These are phyloP conservation scores for Centaurea solstitialis DNA, from an alignment of 129 eudicot species.

Conservation along the genomic window DNA sequence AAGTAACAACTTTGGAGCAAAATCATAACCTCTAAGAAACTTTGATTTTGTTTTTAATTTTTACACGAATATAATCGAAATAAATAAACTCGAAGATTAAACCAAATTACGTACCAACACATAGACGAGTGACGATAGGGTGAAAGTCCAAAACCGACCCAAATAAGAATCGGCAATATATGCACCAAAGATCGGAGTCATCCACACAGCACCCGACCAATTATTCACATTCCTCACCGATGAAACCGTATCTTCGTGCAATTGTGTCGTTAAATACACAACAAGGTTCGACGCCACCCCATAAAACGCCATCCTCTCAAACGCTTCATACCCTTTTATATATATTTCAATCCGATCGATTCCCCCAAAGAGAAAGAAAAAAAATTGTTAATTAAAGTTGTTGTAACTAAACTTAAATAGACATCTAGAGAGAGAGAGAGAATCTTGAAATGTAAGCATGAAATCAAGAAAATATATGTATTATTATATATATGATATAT, in stretches of 20 bases:
- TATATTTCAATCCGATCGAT: not conserved
- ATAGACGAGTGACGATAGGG: constrained; percentile 74
- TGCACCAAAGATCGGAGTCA: constrained; percentile 90
- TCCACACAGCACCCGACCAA: constrained; percentile 94
- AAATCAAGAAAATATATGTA: constrained; percentile 32
- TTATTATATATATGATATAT: too few relatives aligned
- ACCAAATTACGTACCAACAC: constrained; percentile 52
- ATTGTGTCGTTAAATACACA: constrained; percentile 83
- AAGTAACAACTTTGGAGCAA: constrained; percentile 12
- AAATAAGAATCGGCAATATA: constrained; percentile 85
- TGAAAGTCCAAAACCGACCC: constrained; percentile 98
- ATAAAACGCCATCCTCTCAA: constrained; percentile 96
- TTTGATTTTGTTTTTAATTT: too few relatives aligned
- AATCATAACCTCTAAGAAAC: not conserved
- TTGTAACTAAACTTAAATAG: not conserved
- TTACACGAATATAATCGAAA: not conserved
- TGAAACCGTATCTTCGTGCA: constrained; percentile 88
- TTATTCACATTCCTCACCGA: constrained; percentile 91
- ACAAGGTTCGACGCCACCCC: constrained; percentile 95
- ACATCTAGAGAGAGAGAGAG: not conserved
- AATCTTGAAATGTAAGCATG: constrained; percentile 23
- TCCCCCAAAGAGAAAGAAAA: not conserved
- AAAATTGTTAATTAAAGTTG: not conserved
- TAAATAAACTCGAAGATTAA: not conserved
- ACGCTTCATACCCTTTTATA: constrained; percentile 78